Evolutionary conservation across 305 asterid species (phyloP).

Genomic region (Fraxinus velutina): DNA sequence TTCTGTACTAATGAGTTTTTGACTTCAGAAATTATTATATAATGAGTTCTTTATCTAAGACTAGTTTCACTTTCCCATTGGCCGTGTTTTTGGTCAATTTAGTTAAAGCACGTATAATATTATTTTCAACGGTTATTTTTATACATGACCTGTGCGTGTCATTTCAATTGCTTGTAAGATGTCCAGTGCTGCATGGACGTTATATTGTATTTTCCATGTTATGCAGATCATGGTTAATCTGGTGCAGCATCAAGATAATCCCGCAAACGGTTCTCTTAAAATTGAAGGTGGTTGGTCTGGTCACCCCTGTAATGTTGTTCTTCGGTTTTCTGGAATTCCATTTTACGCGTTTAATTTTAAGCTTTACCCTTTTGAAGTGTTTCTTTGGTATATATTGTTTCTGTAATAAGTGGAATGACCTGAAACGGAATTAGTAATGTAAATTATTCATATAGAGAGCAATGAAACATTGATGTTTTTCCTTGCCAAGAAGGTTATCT

Average conservation of each 20-base stretch:
- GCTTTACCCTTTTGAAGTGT: background rate
- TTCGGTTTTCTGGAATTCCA: background rate
- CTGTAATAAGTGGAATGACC: background rate
- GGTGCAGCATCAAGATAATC: constrained; percentile 35
- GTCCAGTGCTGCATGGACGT: background rate
- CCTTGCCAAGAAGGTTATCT: background rate
- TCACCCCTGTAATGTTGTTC: background rate
- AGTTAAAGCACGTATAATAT: background rate
- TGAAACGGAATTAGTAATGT: background rate
- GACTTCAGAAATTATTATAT: background rate
- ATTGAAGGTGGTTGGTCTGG: constrained; percentile 55
- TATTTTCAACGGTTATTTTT: background rate
- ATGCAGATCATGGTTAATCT: constrained; percentile 49
- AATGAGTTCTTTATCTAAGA: background rate
- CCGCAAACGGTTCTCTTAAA: constrained; percentile 28
- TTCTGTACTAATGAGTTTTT: background rate
- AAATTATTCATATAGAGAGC: background rate
- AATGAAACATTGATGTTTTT: background rate
- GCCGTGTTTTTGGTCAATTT: background rate
- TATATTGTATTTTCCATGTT: constrained; percentile 18
- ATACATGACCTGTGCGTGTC: background rate
- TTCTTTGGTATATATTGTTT: background rate
- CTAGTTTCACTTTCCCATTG: background rate
- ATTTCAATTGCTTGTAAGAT: background rate
- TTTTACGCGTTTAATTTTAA: background rate